These are phyloP conservation scores for Lablab purpureus DNA, from an alignment of 306 rosid species.

Conservation along the genomic window DNA sequence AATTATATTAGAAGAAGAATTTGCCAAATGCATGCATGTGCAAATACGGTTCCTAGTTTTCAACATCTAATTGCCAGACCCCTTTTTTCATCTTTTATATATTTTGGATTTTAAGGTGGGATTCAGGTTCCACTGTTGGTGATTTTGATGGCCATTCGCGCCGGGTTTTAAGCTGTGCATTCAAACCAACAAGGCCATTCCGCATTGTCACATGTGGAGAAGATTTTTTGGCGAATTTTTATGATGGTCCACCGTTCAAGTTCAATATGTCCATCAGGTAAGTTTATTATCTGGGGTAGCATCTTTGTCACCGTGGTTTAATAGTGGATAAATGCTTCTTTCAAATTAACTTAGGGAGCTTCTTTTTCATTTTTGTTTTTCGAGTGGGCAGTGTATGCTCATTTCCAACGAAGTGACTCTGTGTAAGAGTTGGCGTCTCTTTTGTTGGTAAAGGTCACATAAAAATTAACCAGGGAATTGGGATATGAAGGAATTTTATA, in stretches of 20 bases:
- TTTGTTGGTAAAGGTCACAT: neutral
- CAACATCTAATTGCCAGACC: neutral
- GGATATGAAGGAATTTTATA: neutral
- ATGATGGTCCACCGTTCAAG: constrained; percentile 96
- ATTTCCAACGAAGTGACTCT: constrained; percentile 16
- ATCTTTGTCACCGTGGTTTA: constrained; percentile 14
- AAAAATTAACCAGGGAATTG: neutral
- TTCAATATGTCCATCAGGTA: constrained; percentile 88
- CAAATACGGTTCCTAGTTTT: constrained; percentile 24
- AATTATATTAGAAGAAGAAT: constrained; percentile 13
- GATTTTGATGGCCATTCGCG: constrained; percentile 98
- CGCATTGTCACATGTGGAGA: constrained; percentile 95
- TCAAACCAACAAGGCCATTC: constrained; percentile 94
- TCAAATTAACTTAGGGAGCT: constrained; percentile 8
- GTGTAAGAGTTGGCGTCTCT: constrained; percentile 8
- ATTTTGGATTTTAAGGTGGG: constrained; percentile 75
- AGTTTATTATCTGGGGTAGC: constrained; percentile 30
- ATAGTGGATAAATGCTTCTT: neutral
- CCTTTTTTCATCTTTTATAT: constrained; percentile 9
- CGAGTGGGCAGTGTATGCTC: neutral
- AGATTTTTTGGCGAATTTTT: constrained; percentile 89
- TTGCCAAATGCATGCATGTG: constrained; percentile 3
- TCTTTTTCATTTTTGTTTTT: neutral
- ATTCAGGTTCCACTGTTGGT: constrained; percentile 92
- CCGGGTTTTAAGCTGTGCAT: constrained; percentile 84